A percentile compares a stretch with the other conserved stretches of the same genome.
Conservation (phyloP, 2,329 filamentous ascomycete species). For the Beauveria pseudobassiana region DNA sequence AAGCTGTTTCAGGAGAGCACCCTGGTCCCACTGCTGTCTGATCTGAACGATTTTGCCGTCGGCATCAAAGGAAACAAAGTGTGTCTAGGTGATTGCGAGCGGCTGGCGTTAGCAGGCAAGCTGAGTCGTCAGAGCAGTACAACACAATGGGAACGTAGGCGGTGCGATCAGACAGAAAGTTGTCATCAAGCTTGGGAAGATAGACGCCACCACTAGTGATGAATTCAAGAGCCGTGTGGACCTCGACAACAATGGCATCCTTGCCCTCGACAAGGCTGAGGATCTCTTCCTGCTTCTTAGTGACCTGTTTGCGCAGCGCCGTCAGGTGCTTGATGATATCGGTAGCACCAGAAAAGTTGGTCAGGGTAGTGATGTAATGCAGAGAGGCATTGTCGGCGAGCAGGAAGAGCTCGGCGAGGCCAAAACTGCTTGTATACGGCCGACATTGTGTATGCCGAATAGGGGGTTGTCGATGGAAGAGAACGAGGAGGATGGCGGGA, state of each 20-base stretch:
- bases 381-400: slow-evolving; percentile 61
- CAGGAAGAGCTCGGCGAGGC: slow-evolving; percentile 55
- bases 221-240: slow-evolving; percentile 80
- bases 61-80: slow-evolving; percentile 78
- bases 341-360: slow-evolving; percentile 59
- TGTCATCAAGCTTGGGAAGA: slow-evolving; percentile 84
- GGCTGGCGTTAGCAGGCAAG: neutral
- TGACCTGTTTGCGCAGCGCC: slow-evolving; percentile 63
- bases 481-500: neutral
- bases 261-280: slow-evolving; percentile 66
- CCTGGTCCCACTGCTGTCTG: slow-evolving; percentile 92
- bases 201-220: slow-evolving; percentile 73
- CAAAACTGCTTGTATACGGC: slow-evolving; percentile 65
- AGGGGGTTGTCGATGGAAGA: neutral
- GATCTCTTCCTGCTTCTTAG: slow-evolving; percentile 74
- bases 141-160: slow-evolving; percentile 74
- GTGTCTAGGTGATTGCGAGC: slow-evolving; percentile 48
- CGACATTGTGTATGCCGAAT: slow-evolving; percentile 28
- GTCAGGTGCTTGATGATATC: slow-evolving; percentile 79
- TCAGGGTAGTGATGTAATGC: slow-evolving; percentile 87
- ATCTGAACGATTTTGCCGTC: slow-evolving; percentile 77
- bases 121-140: neutral
- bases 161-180: slow-evolving; percentile 78
- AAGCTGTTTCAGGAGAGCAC: slow-evolving; percentile 81
- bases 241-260: slow-evolving; percentile 69